Evolutionary conservation across 352 stramenopile genomes (phyloP), one percentile per base, ranked within the genome.

Genomic region (Phytophthora multivora): DNA sequence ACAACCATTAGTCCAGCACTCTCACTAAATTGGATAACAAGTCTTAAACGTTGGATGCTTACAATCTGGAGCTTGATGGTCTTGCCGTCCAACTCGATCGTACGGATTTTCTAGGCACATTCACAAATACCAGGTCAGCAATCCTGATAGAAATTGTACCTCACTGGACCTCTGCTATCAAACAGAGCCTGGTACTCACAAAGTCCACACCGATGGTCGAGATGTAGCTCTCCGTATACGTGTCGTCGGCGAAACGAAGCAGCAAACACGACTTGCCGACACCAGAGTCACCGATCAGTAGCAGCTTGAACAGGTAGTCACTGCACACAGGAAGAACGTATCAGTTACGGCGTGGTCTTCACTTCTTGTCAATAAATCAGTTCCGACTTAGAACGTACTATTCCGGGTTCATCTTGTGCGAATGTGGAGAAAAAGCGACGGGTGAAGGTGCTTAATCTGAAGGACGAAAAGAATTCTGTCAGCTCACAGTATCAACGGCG

Each of bases 171-270:
- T 19, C 25, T 33, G 8, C 28, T 13, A 30, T 30, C 5, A 6
- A 40, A 50, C 19, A 43, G 36, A 2, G 43, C 2, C 19, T 7
- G 36, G 16, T 11, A 97, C 91, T 91, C 86, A 98, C 95, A 83
- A 99, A 99, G 80, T 99, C 97, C 38, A 99, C 97, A 73, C 98
- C 98, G 78, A 99, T 99, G 55, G 98, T 99, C 48, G 97, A 99
- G 75, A 99, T 99, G 80, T 99, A 99, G 63, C 92, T 98, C 73
- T 99, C 97, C 54, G 97, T 99, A 89, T 99, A 99, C 52, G 96
- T 98, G 84, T 99, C 97, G 75, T 99, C 97, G 3, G 97, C 97
- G 80, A 99, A 99, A 86, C 97, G 91, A 19, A 99, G 86, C 63
- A 99, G 80, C 64, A 99, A 83, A 88, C 97, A 99, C 61, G 97